Evolutionary conservation across 2,329 filamentous ascomycete species (phyloP).

Genomic region (Paraphoma sp.): DNA sequence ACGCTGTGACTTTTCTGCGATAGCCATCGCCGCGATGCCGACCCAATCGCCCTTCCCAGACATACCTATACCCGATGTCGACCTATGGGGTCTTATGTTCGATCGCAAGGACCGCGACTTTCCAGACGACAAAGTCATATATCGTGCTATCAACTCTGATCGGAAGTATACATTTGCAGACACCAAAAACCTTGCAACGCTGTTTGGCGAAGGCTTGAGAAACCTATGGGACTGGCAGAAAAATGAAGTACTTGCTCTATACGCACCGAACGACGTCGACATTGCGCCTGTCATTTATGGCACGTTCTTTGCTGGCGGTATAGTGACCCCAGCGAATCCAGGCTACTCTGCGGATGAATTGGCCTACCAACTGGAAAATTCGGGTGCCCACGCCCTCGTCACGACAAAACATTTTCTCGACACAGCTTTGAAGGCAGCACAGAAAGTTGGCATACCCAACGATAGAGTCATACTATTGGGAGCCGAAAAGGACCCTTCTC

Average conservation of each 20-base stretch:
- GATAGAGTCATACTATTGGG: conserved; percentile 79
- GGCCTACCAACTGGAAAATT: conserved; percentile 81
- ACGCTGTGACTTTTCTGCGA: neutral
- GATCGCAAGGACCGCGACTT: conserved; percentile 29
- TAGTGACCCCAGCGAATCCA: conserved; percentile 83
- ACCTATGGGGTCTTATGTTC: conserved; percentile 33
- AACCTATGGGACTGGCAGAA: conserved; percentile 78
- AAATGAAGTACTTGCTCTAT: conserved; percentile 81
- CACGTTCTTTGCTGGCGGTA: conserved; percentile 79
- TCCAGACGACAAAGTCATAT: conserved; percentile 31
- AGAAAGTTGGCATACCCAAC: conserved; percentile 69
- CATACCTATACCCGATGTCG: conserved; percentile 25
- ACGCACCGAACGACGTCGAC: conserved; percentile 84
- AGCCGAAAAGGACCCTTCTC: conserved; percentile 64
- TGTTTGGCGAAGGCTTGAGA: conserved; percentile 80
- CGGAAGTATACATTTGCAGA: conserved; percentile 71
- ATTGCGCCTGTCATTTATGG: conserved; percentile 78
- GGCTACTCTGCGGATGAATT: conserved; percentile 83
- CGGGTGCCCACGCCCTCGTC: conserved; percentile 73
- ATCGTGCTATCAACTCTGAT: conserved; percentile 23
- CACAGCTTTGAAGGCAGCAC: conserved; percentile 71
- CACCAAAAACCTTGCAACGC: conserved; percentile 67
- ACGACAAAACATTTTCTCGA: conserved; percentile 73
- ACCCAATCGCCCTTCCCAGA: conserved; percentile 30
- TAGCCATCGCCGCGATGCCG: conserved; percentile 13